phyloP scores from a whole-genome alignment of 306 rosid genomes.

The Herpetospermum pedunculosum region DNA sequence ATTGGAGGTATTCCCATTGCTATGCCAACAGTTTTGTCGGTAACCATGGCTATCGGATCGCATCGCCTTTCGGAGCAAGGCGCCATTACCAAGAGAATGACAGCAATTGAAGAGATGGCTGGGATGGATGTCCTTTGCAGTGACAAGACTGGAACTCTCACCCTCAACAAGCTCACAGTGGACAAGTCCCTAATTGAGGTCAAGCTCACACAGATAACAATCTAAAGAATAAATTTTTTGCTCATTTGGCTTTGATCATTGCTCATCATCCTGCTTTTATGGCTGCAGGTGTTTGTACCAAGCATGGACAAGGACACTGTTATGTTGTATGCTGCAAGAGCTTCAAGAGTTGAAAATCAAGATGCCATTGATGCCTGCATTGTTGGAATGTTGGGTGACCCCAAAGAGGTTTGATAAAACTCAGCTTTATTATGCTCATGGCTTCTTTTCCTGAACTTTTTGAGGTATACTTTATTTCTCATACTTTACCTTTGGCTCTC shows the following conservation, averaged over 20 bases:
- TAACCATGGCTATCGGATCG: constrained; percentile 93
- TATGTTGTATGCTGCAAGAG: constrained; percentile 60
- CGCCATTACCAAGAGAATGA: constrained; percentile 96
- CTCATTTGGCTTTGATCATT: neutral
- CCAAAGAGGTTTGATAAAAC: constrained; percentile 61
- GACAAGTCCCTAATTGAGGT: constrained; percentile 80
- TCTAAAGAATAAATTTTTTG: neutral
- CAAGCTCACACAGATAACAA: neutral
- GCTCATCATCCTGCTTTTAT: constrained; percentile 10
- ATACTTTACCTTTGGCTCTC: neutral
- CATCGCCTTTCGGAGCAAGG: constrained; percentile 82
- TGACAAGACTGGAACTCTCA: constrained; percentile 94
- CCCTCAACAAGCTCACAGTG: constrained; percentile 82
- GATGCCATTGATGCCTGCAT: constrained; percentile 89
- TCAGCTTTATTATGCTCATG: neutral
- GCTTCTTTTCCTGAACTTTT: neutral
- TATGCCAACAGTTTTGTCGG: constrained; percentile 91
- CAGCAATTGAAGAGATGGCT: constrained; percentile 97
- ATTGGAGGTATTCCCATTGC: constrained; percentile 97
- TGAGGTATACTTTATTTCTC: neutral
- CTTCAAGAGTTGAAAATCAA: constrained; percentile 76
- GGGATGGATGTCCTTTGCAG: constrained; percentile 94
- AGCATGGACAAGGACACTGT: constrained; percentile 40
- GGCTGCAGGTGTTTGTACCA: constrained; percentile 38
- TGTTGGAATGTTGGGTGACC: constrained; percentile 73